Conservation (phyloP, 73 alveolate genomes). For the Tetrahymena borealis region DNA sequence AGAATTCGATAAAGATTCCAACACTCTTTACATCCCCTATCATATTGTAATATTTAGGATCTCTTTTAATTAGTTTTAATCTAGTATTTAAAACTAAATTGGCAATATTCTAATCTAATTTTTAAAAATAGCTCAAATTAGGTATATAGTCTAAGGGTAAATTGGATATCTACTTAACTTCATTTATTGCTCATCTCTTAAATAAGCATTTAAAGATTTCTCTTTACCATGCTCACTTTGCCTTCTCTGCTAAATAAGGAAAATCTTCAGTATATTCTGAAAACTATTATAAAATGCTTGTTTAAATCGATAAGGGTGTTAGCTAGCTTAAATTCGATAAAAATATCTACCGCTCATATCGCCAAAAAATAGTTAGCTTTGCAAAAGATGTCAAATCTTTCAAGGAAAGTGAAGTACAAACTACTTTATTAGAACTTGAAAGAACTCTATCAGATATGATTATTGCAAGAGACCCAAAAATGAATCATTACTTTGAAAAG, state of each 20-base stretch:
- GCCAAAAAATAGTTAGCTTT: constrained; percentile 16
- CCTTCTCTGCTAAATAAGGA: constrained; percentile 33
- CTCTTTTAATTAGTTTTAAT: too few relatives aligned
- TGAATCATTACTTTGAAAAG: constrained; percentile 38
- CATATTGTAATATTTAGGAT: background rate
- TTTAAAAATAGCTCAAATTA: constrained; percentile 5
- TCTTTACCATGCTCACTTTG: constrained; percentile 14
- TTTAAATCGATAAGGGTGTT: constrained; percentile 15
- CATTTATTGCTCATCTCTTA: constrained; percentile 12
- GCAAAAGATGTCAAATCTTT: constrained; percentile 12
- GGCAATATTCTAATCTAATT: background rate
- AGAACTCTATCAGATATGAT: constrained; percentile 18
- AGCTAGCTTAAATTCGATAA: constrained; percentile 7
- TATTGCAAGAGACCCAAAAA: constrained; percentile 38
- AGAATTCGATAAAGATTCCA: background rate
- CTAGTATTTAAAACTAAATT: background rate
- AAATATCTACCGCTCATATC: background rate
- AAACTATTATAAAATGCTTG: constrained; percentile 25
- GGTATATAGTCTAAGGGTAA: constrained; percentile 38
- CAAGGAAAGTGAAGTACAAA: constrained; percentile 17
- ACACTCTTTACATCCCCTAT: background rate
- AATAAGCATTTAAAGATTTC: constrained; percentile 9
- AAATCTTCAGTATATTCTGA: constrained; percentile 9
- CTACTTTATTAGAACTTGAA: constrained; percentile 24
- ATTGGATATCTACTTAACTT: constrained; percentile 23